Evolutionary conservation across 352 stramenopile species (phyloP).

Genomic region (Thraustotheca clavata): DNA sequence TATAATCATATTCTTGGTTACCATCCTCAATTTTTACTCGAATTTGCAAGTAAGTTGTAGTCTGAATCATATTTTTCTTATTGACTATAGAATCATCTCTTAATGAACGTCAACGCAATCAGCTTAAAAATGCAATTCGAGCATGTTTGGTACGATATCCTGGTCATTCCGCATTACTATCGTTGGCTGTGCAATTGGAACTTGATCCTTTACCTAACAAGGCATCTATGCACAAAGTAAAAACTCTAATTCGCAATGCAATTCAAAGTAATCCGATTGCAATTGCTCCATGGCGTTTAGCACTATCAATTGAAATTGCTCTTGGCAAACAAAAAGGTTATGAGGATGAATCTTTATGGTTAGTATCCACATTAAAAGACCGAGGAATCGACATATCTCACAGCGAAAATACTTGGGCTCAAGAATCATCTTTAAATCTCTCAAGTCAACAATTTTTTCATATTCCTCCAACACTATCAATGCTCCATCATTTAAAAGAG

Average conservation of each 20-base stretch:
- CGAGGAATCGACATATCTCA: not conserved
- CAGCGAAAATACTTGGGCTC: not conserved
- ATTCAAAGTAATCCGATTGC: not conserved
- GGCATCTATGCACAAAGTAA: not conserved
- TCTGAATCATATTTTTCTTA: not conserved
- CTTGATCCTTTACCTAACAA: not conserved
- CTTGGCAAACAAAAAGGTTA: conserved; percentile 9
- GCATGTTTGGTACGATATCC: not conserved
- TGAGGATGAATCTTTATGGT: not conserved
- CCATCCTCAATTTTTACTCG: conserved; percentile 3
- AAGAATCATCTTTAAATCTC: not conserved
- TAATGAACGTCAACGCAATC: conserved; percentile 10
- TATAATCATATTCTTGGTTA: not conserved
- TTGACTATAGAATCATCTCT: not conserved
- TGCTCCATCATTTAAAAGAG: not conserved
- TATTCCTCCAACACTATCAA: not conserved
- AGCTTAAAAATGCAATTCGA: not conserved
- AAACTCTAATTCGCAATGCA: not conserved
- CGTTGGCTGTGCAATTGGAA: not conserved
- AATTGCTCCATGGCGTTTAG: not conserved
- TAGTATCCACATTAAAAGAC: not conserved
- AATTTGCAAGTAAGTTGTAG: conserved; percentile 1
- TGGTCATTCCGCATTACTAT: not conserved
- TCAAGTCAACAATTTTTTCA: not conserved
- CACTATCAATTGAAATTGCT: not conserved